These are phyloP conservation scores for Phytopythium aichiense DNA, from an alignment of 352 stramenopile genomes.

Conservation along the genomic window DNA sequence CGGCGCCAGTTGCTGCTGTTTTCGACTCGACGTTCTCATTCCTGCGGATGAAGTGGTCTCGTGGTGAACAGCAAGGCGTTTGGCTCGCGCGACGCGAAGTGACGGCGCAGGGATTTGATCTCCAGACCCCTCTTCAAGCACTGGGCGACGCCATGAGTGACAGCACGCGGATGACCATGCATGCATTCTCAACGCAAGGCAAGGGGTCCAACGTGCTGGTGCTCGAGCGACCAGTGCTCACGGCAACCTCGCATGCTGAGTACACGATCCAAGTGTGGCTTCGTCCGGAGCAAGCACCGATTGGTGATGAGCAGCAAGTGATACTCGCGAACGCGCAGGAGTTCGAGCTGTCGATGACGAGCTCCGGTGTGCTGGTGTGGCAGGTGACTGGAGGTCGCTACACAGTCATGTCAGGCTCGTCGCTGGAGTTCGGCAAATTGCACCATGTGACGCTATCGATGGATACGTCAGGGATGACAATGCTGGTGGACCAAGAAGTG, in stretches of 20 bases:
- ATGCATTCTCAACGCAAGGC: slow-evolving; percentile 57
- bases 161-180: slow-evolving; percentile 30
- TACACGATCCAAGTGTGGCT: slow-evolving; percentile 75
- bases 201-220: slow-evolving; percentile 44
- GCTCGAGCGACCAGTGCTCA: slow-evolving; percentile 58
- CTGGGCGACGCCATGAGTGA: slow-evolving; percentile 54
- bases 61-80: slow-evolving; percentile 75
- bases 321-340: slow-evolving; percentile 59
- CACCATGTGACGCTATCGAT: slow-evolving; percentile 60
- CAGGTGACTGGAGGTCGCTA: slow-evolving; percentile 35
- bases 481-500: slow-evolving; percentile 45
- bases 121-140: slow-evolving; percentile 27
- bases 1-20: slow-evolving; percentile 61
- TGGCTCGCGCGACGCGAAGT: slow-evolving; percentile 62
- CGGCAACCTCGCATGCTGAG: slow-evolving; percentile 43
- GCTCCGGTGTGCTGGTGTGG: slow-evolving; percentile 44
- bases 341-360: slow-evolving; percentile 46
- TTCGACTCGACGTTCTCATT: slow-evolving; percentile 61
- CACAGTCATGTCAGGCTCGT: slow-evolving; percentile 27
- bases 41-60: slow-evolving; percentile 78
- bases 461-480: slow-evolving; percentile 25
- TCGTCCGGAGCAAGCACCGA: slow-evolving; percentile 19
- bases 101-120: slow-evolving; percentile 28
- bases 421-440: slow-evolving; percentile 45
- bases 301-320: slow-evolving; percentile 29